Conservation (phyloP, 2,329 filamentous ascomycete species). For the Sclerotinia trifoliorum region DNA sequence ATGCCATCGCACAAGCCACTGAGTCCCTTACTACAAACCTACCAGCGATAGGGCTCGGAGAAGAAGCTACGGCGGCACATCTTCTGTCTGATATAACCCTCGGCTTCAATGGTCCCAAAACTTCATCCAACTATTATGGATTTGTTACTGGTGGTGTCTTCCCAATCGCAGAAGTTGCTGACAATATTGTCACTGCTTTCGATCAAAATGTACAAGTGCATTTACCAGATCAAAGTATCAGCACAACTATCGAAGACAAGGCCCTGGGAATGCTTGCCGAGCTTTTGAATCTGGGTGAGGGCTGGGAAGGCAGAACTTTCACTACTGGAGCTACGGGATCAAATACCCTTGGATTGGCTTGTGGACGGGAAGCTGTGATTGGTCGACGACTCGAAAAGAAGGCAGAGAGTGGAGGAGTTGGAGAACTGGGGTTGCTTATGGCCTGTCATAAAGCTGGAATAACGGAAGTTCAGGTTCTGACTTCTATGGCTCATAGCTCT, state of each 20-base stretch:
- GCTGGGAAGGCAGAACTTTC: constrained; percentile 74
- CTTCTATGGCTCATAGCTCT: constrained; percentile 80
- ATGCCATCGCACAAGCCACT: constrained; percentile 24
- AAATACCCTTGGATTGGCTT: constrained; percentile 64
- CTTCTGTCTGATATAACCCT: constrained; percentile 47
- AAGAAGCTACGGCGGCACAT: constrained; percentile 45
- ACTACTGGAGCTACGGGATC: constrained; percentile 70
- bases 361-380: constrained; percentile 68
- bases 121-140: constrained; percentile 64
- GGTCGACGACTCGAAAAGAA: constrained; percentile 39
- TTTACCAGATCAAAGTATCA: constrained; percentile 70
- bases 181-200: constrained; percentile 75
- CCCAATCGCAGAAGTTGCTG: constrained; percentile 76
- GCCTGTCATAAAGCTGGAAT: constrained; percentile 66
- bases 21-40: constrained; percentile 41
- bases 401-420: constrained; percentile 50
- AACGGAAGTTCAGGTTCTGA: constrained; percentile 70
- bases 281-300: constrained; percentile 59
- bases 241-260: constrained; percentile 72
- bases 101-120: constrained; percentile 39
- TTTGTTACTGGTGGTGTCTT: constrained; percentile 84
- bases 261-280: constrained; percentile 68
- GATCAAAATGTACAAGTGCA: constrained; percentile 88
- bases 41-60: constrained; percentile 45
- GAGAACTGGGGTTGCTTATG: constrained; percentile 65